phyloP scores from a whole-genome alignment of 2,329 filamentous ascomycete genomes.

The Colletotrichum lindemuthianum region DNA sequence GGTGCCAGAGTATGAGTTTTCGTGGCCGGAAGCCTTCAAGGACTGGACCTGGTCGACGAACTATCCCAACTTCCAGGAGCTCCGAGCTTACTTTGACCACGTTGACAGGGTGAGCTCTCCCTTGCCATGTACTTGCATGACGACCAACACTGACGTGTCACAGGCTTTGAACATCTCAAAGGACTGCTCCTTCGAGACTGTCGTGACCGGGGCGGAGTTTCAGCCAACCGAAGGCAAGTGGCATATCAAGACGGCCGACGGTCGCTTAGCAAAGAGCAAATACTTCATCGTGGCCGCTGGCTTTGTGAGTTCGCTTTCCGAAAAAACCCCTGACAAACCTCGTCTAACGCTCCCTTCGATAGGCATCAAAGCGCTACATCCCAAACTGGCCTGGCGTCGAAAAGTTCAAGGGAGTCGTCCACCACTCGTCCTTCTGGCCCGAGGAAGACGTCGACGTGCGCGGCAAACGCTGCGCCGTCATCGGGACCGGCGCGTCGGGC shows the following conservation, averaged over 20 bases:
- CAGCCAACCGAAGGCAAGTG: slow-evolving; percentile 59
- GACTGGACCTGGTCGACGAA: slow-evolving; percentile 67
- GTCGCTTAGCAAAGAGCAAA: slow-evolving; percentile 58
- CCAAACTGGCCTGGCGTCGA: slow-evolving; percentile 69
- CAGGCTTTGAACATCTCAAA: slow-evolving; percentile 62
- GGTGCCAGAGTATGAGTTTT: slow-evolving; percentile 63
- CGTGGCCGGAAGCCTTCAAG: slow-evolving; percentile 60
- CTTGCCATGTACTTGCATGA: too few relatives aligned
- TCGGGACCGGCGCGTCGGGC: slow-evolving; percentile 73
- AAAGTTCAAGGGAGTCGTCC: slow-evolving; percentile 67
- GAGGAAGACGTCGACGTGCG: slow-evolving; percentile 64
- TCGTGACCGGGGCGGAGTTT: slow-evolving; percentile 63
- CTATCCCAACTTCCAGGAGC: slow-evolving; percentile 62
- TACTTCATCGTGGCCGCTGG: slow-evolving; percentile 65
- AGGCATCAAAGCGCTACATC: slow-evolving; percentile 68
- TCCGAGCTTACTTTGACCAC: slow-evolving; percentile 68
- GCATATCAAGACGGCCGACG: slow-evolving; percentile 60
- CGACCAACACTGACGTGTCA: background rate
- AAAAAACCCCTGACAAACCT: background rate
- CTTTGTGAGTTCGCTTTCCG: slow-evolving; percentile 49
- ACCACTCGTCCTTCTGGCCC: slow-evolving; percentile 71
- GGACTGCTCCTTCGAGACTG: slow-evolving; percentile 65
- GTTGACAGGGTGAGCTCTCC: slow-evolving; percentile 56
- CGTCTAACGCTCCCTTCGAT: background rate
- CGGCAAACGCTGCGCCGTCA: slow-evolving; percentile 68